These are phyloP conservation scores for Neophaeococcomyces aloes DNA, from an alignment of 2,329 filamentous ascomycete species.

Conservation along the genomic window DNA sequence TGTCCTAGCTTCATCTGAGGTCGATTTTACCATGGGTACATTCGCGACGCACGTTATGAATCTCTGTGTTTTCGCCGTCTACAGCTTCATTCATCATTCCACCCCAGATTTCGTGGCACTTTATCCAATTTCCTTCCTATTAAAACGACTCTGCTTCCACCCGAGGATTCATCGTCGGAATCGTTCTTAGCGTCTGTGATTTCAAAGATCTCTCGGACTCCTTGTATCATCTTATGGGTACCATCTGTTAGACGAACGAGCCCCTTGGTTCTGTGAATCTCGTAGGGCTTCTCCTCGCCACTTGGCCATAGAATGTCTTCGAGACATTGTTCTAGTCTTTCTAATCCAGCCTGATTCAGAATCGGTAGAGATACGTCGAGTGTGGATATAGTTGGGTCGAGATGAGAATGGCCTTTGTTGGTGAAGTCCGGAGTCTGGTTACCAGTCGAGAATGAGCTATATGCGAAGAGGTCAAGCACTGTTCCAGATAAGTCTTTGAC, in stretches of 20 bases:
- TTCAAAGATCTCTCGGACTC: conserved; percentile 88
- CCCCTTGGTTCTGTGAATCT: conserved; percentile 83
- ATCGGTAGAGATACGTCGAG: conserved; percentile 58
- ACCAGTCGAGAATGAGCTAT: conserved; percentile 63
- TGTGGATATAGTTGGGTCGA: conserved; percentile 84
- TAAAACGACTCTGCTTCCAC: conserved; percentile 34
- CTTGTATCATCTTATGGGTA: conserved; percentile 67
- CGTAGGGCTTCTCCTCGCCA: conserved; percentile 41
- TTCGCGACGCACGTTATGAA: too few species aligned
- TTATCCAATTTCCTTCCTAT: conserved; percentile 35
- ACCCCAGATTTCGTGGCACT: conserved; percentile 13
- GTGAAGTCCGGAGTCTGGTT: conserved; percentile 48
- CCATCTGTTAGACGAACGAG: conserved; percentile 58
- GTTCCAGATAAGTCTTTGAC: conserved; percentile 77
- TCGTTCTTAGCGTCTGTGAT: conserved; percentile 39
- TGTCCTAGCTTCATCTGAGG: too few species aligned
- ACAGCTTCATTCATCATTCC: not conserved
- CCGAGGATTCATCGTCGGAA: conserved; percentile 17
- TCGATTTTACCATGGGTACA: too few species aligned
- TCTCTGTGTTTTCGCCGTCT: too few species aligned
- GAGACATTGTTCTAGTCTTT: conserved; percentile 67
- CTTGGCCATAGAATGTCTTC: conserved; percentile 63
- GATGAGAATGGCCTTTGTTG: conserved; percentile 73
- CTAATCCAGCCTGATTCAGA: conserved; percentile 48
- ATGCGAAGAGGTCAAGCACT: conserved; percentile 82